Evolutionary conservation across 2,329 filamentous ascomycete genomes (phyloP), one percentile per base, ranked within the genome.

Genomic region (Pseudofabraea citricarpa): DNA sequence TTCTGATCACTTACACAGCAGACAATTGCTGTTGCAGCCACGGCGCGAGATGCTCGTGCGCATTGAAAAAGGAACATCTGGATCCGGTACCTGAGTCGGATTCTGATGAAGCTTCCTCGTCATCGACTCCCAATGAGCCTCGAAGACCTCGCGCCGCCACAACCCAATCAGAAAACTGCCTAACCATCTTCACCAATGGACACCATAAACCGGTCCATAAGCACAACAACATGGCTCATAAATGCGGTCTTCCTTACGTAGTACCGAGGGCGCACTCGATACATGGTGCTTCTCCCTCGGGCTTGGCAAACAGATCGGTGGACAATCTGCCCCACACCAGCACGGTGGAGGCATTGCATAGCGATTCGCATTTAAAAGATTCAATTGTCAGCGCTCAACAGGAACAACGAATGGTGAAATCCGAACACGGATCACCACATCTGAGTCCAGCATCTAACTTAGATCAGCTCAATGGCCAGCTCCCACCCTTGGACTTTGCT

Each of bases 1-100:
- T 57, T 60, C 59, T 62, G 55, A 62, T 56, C 26, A 46, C 51
- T 44, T 48, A 57, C 57, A 44, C 56, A 62, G 58, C 66, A 79
- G 79, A 81, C 55, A 82, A 76, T 54, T 86, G 82, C 63, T 84
- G 79, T 65, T 85, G 81, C 64, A 84, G 83, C 61, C 81, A 85
- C 55, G 82, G 81, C 50, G 79, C 74, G 36, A 75, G 75, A 54
- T 86, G 82, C 68, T 77, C 77, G 43, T 86, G 82, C 62, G 71
- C 72, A 44, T 64, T 75, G 58, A 84, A 83, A 66, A 82, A 79
- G 63, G 80, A 84, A 56, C 66, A 64, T 47, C 71, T 83, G 46
- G 79, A 83, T 56, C 76, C 79, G 2, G 79, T 84, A 13, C 79
- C 77, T 42, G 81, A 85, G 61, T 79, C 78, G 49, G 75, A 81